A percentile compares a stretch with the other conserved stretches of the same genome.
Evolutionary conservation across 2,329 filamentous ascomycete species (phyloP).

Genomic region (Stemphylium lycopersici): DNA sequence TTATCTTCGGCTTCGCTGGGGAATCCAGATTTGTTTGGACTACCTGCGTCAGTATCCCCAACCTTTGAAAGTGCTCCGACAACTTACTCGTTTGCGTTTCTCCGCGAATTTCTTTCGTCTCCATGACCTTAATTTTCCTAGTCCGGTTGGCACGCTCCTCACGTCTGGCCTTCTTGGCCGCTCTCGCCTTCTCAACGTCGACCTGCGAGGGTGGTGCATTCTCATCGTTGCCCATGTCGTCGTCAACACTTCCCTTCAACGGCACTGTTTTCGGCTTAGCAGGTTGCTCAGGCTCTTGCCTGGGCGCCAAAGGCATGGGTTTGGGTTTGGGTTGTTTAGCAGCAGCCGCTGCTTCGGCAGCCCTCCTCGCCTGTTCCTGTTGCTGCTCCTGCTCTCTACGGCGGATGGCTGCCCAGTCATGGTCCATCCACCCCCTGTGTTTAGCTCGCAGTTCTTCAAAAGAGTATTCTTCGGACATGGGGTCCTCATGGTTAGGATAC

Average conservation of each 20-base stretch:
- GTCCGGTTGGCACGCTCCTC: conserved; percentile 59
- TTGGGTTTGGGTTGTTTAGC: conserved; percentile 18
- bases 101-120: conserved; percentile 67
- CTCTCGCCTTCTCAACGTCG: conserved; percentile 64
- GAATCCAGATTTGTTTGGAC: conserved; percentile 95
- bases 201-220: conserved; percentile 54
- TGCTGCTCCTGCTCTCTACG: conserved; percentile 23
- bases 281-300: conserved; percentile 22
- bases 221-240: conserved; percentile 52
- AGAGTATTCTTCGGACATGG: conserved; percentile 73
- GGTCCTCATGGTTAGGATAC: conserved; percentile 77
- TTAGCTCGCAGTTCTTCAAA: conserved; percentile 91
- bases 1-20: conserved; percentile 74
- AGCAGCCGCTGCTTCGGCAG: conserved; percentile 22
- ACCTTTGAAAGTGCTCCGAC: neutral
- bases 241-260: conserved; percentile 44
- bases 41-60: conserved; percentile 47
- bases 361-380: conserved; percentile 31
- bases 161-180: conserved; percentile 53
- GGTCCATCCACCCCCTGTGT: conserved; percentile 69
- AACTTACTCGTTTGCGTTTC: conserved; percentile 89
- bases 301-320: conserved; percentile 23
- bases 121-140: conserved; percentile 73
- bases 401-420: conserved; percentile 57
- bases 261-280: conserved; percentile 37